Evolutionary conservation across 306 rosid genomes (phyloP).

Genomic region (Crataegus laevigata): DNA sequence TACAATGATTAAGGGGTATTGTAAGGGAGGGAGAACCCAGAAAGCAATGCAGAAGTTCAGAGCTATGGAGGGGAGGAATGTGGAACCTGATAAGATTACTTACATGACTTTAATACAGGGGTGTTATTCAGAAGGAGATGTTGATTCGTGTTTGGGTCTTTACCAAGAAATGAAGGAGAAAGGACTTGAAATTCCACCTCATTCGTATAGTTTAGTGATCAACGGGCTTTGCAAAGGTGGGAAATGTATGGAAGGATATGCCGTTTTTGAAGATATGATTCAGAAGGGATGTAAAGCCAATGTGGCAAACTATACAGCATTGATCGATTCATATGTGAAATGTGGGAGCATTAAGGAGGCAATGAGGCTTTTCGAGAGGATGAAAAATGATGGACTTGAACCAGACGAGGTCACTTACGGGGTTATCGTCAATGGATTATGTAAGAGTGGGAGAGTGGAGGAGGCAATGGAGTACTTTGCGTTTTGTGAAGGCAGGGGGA

Average conservation of each 20-base stretch:
- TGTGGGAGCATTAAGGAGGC: slow-evolving; percentile 55
- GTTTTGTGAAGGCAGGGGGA: slow-evolving; percentile 42
- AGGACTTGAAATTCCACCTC: slow-evolving; percentile 51
- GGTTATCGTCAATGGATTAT: slow-evolving; percentile 69
- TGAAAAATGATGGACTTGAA: slow-evolving; percentile 50
- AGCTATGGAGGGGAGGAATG: slow-evolving; percentile 47
- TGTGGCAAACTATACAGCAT: slow-evolving; percentile 64
- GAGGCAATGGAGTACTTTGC: slow-evolving; percentile 60
- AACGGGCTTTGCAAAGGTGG: slow-evolving; percentile 63
- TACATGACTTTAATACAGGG: slow-evolving; percentile 72
- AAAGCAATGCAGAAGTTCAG: slow-evolving; percentile 47
- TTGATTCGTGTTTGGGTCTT: slow-evolving; percentile 60
- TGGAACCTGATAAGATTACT: slow-evolving; percentile 68
- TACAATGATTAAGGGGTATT: slow-evolving; percentile 70
- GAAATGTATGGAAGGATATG: slow-evolving; percentile 54
- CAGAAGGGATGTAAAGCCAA: slow-evolving; percentile 49
- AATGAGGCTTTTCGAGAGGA: slow-evolving; percentile 56
- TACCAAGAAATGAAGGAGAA: slow-evolving; percentile 80
- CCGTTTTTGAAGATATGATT: slow-evolving; percentile 55
- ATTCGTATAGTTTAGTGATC: slow-evolving; percentile 58
- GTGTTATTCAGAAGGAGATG: slow-evolving; percentile 49
- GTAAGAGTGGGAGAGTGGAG: slow-evolving; percentile 72
- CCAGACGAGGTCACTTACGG: slow-evolving; percentile 85
- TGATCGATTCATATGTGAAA: slow-evolving; percentile 67
- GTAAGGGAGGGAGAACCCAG: slow-evolving; percentile 52